Evolutionary conservation across 1,284 basidiomycete genomes (phyloP).

Genomic region (Calocybe gambosa): DNA sequence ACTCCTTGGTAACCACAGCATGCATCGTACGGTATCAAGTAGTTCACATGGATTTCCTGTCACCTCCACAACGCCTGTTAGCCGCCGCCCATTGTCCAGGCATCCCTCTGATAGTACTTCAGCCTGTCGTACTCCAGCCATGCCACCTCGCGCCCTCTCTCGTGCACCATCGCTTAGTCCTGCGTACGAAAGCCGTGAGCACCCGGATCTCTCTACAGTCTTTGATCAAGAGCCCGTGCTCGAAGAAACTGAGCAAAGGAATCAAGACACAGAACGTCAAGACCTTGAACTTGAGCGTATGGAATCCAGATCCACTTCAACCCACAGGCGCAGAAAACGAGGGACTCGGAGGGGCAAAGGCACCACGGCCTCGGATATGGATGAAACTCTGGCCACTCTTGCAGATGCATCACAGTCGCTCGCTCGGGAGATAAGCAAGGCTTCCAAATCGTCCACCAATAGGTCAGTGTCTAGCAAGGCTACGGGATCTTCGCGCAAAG

Average conservation of each 20-base stretch:
- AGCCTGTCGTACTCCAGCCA: slow-evolving; percentile 41
- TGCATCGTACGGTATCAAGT: slow-evolving; percentile 46
- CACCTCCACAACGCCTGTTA: slow-evolving; percentile 54
- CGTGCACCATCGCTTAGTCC: slow-evolving; percentile 55
- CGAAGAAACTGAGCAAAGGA: slow-evolving; percentile 31
- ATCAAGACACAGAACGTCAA: slow-evolving; percentile 23
- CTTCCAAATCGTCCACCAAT: slow-evolving; percentile 34
- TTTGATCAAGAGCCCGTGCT: slow-evolving; percentile 45
- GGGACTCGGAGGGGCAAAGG: slow-evolving; percentile 72
- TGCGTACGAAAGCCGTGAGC: slow-evolving; percentile 43
- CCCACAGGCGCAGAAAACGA: slow-evolving; percentile 70
- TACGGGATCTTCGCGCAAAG: slow-evolving; percentile 20
- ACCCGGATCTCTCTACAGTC: slow-evolving; percentile 41
- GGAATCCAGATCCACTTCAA: slow-evolving; percentile 55
- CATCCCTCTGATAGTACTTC: slow-evolving; percentile 40
- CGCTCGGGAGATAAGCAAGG: slow-evolving; percentile 75
- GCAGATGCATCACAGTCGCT: slow-evolving; percentile 78
- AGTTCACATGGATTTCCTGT: slow-evolving; percentile 59
- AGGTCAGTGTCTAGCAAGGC: slow-evolving; percentile 25
- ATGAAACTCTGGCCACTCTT: slow-evolving; percentile 61
- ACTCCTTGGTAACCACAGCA: slow-evolving; percentile 48
- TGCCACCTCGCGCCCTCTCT: slow-evolving; percentile 49
- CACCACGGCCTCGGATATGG: slow-evolving; percentile 30
- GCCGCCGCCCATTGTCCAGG: slow-evolving; percentile 62
- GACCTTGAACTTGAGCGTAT: slow-evolving; percentile 27